phyloP scores from a whole-genome alignment of 2,329 filamentous ascomycete genomes.

The Calonectria crousiana region DNA sequence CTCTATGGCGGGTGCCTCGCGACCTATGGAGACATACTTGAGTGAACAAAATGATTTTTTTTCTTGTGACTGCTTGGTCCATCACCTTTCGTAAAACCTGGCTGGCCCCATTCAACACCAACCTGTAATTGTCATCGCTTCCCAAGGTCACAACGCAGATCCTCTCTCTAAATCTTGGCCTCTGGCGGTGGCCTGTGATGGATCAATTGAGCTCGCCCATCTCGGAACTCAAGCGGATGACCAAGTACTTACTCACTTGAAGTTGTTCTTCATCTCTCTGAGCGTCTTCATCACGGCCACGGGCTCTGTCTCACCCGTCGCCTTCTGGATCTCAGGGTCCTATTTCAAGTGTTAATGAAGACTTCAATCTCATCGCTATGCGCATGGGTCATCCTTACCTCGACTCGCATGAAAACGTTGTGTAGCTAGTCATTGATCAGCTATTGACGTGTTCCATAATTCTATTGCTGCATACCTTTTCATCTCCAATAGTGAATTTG shows the following conservation, averaged over 20 bases:
- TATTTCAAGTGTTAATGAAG: slow-evolving; percentile 46
- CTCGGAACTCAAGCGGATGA: not conserved
- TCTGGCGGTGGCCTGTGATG: slow-evolving; percentile 35
- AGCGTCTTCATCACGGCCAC: slow-evolving; percentile 87
- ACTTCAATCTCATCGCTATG: not conserved
- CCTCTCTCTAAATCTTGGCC: slow-evolving; percentile 46
- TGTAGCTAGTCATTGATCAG: slow-evolving; percentile 71
- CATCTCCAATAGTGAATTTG: slow-evolving; percentile 95
- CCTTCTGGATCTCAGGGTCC: slow-evolving; percentile 87
- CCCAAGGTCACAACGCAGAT: not conserved
- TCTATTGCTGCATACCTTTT: slow-evolving; percentile 74
- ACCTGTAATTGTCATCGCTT: not conserved
- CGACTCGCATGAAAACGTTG: slow-evolving; percentile 95
- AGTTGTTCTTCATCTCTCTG: slow-evolving; percentile 90
- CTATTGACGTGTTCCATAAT: not conserved
- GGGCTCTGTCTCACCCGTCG: slow-evolving; percentile 83
- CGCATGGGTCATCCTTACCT: slow-evolving; percentile 63
- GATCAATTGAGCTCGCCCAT: slow-evolving; percentile 11
- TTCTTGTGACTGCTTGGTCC: slow-evolving; percentile 21
- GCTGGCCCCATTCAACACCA: slow-evolving; percentile 41
- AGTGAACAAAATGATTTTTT: slow-evolving; percentile 18
- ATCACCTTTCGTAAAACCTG: not conserved
- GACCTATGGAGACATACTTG: slow-evolving; percentile 52
- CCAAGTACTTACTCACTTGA: slow-evolving; percentile 64
- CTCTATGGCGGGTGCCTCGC: slow-evolving; percentile 47